These are phyloP conservation scores for rapeseed (Brassica napus) DNA, from an alignment of 345 rosid genomes.

Conservation along the genomic window DNA sequence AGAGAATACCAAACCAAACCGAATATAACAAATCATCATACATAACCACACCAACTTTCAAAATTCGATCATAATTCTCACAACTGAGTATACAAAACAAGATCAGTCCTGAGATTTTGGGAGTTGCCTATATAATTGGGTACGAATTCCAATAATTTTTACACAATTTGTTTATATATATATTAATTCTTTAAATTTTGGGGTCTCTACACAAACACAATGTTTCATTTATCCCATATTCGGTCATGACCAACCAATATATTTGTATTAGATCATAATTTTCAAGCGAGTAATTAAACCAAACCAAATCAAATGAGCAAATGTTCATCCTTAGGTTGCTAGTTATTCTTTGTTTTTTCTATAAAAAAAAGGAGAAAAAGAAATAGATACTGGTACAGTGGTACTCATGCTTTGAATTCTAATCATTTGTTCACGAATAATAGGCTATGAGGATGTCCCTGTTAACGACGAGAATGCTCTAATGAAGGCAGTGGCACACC, in stretches of 20 bases:
- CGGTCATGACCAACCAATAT: not conserved
- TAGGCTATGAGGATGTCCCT: slow-evolving; percentile 55
- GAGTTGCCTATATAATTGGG: too few species aligned
- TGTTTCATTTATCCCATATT: not conserved
- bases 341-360: not conserved
- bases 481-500: slow-evolving; percentile 57
- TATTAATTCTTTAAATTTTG: too few species aligned
- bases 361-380: not conserved
- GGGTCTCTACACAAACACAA: too few species aligned
- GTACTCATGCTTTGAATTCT: not conserved
- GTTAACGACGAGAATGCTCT: slow-evolving; percentile 50
- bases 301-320: not conserved
- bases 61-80: not conserved
- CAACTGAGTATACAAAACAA: not conserved
- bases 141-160: too few species aligned
- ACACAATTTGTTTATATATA: too few species aligned
- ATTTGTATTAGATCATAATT: not conserved
- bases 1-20: not conserved
- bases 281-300: not conserved
- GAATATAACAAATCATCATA: not conserved
- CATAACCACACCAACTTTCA: not conserved
- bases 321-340: not conserved
- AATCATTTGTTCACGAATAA: slow-evolving; percentile 9
- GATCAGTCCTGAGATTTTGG: too few species aligned
- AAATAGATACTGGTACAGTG: not conserved